Conservation (phyloP, 2,329 filamentous ascomycete species). For the Xylariaceae sp. region DNA sequence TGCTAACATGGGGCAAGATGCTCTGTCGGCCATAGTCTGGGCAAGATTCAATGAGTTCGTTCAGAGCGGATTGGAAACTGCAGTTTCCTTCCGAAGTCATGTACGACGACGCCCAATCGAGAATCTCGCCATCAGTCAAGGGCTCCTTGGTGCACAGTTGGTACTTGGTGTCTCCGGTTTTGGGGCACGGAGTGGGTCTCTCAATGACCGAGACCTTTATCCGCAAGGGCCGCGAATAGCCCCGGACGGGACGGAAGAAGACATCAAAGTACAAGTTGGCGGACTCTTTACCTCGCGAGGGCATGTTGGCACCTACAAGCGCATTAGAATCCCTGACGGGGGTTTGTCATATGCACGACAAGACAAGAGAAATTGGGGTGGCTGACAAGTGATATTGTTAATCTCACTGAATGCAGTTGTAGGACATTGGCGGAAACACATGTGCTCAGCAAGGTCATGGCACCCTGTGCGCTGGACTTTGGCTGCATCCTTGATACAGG, state of each 20-base stretch:
- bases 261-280: slow-evolving; percentile 11
- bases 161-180: slow-evolving; percentile 11
- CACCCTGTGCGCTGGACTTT: slow-evolving; percentile 14
- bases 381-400: slow-evolving; percentile 22
- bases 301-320: slow-evolving; percentile 14
- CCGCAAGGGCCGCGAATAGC: slow-evolving; percentile 11
- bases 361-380: slow-evolving; percentile 1
- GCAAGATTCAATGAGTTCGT: slow-evolving; percentile 23
- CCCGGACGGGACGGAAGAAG: slow-evolving; percentile 17
- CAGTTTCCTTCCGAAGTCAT: slow-evolving; percentile 20
- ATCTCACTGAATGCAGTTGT: slow-evolving; percentile 25
- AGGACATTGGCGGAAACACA: slow-evolving; percentile 24
- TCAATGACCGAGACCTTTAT: slow-evolving; percentile 18
- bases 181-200: slow-evolving; percentile 1
- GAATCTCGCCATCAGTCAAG: slow-evolving; percentile 13
- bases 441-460: slow-evolving; percentile 26
- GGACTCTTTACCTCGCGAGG: slow-evolving; percentile 12
- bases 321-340: slow-evolving; percentile 1
- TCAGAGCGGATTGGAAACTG: slow-evolving; percentile 28
- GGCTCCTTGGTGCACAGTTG: slow-evolving; percentile 8
- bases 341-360: background rate
- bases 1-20: slow-evolving; percentile 26
- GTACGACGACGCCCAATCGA: slow-evolving; percentile 26
- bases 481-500: slow-evolving; percentile 25
- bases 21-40: slow-evolving; percentile 16